Percentiles rank a stretch among this genome's conserved stretches.
These are phyloP conservation scores for Raddia guianensis DNA, from an alignment of 176 grass and related monocot genomes.

Conservation along the genomic window DNA sequence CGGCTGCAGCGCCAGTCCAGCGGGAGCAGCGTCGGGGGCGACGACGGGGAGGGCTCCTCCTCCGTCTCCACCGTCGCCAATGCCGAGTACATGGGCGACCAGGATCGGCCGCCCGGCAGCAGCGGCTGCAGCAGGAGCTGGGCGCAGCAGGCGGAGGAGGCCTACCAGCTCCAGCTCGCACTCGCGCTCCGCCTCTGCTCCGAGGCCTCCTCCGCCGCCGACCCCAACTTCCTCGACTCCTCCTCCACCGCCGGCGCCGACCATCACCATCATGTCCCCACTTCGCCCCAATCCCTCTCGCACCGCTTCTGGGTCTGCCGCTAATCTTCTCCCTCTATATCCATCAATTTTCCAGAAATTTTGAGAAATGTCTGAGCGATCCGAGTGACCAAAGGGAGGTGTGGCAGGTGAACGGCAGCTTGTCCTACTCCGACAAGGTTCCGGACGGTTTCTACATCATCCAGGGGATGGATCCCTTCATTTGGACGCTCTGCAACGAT, in stretches of 20 bases:
- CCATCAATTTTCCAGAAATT: slow-evolving; percentile 27
- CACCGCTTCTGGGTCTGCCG: slow-evolving; percentile 84
- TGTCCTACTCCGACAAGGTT: slow-evolving; percentile 79
- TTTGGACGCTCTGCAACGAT: slow-evolving; percentile 83
- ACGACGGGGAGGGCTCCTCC: slow-evolving; percentile 37
- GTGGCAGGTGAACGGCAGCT: slow-evolving; percentile 71
- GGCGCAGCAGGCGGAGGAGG: slow-evolving; percentile 96
- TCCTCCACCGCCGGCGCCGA: slow-evolving; percentile 23
- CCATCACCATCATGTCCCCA: slow-evolving; percentile 39
- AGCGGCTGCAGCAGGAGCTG: slow-evolving; percentile 68
- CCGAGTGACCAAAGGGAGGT: background rate
- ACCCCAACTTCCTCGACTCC: slow-evolving; percentile 74
- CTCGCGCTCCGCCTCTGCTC: slow-evolving; percentile 90
- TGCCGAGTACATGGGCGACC: slow-evolving; percentile 18
- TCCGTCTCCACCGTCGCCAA: slow-evolving; percentile 45
- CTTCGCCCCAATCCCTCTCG: slow-evolving; percentile 53
- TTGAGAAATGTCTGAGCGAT: background rate
- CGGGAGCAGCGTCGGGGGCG: slow-evolving; percentile 66
- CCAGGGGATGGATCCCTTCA: slow-evolving; percentile 80
- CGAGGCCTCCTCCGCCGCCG: slow-evolving; percentile 58
- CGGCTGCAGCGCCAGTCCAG: slow-evolving; percentile 64
- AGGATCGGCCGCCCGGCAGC: slow-evolving; percentile 27
- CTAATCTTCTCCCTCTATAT: background rate
- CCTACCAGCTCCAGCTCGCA: slow-evolving; percentile 83
- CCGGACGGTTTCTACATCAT: slow-evolving; percentile 79